These are phyloP conservation scores for Brassica nigra DNA, from an alignment of 345 rosid genomes.

Conservation along the genomic window DNA sequence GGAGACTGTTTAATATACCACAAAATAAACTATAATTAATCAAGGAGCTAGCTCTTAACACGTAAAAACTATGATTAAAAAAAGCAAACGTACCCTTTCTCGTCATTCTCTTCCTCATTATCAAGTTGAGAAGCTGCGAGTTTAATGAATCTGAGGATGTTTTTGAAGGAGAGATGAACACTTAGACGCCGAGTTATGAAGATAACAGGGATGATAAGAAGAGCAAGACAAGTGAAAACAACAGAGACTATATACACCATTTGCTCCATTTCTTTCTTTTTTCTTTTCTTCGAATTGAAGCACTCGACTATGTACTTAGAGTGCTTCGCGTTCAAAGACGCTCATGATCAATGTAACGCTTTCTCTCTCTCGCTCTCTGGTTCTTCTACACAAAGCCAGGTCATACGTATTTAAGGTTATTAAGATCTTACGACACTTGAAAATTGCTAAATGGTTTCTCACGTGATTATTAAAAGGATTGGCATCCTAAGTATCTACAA, in stretches of 20 bases:
- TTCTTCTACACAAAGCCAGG: constrained; percentile 15
- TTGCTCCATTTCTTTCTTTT: neutral
- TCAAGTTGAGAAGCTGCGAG: constrained; percentile 11
- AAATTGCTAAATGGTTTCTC: constrained; percentile 23
- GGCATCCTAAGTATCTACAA: neutral
- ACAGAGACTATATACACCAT: constrained; percentile 24
- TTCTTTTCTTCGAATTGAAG: neutral
- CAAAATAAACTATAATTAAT: neutral
- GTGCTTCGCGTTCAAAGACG: constrained; percentile 25
- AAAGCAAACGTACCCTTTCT: constrained; percentile 8
- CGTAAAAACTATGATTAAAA: neutral
- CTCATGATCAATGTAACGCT: constrained; percentile 23
- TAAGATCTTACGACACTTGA: constrained; percentile 33
- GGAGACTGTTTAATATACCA: constrained; percentile 1
- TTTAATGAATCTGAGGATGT: constrained; percentile 24
- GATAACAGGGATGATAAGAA: constrained; percentile 18
- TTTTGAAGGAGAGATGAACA: constrained; percentile 16
- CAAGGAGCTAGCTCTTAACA: neutral
- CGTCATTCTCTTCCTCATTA: constrained; percentile 10
- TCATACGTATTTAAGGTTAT: constrained; percentile 17
- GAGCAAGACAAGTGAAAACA: constrained; percentile 24
- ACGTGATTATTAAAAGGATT: constrained; percentile 4
- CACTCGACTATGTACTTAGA: neutral
- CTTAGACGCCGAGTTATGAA: constrained; percentile 12
- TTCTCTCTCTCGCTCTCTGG: neutral